These are phyloP conservation scores for Schizosaccharomyces versatilis DNA, from an alignment of 1,139 yeast genomes.

Conservation along the genomic window DNA sequence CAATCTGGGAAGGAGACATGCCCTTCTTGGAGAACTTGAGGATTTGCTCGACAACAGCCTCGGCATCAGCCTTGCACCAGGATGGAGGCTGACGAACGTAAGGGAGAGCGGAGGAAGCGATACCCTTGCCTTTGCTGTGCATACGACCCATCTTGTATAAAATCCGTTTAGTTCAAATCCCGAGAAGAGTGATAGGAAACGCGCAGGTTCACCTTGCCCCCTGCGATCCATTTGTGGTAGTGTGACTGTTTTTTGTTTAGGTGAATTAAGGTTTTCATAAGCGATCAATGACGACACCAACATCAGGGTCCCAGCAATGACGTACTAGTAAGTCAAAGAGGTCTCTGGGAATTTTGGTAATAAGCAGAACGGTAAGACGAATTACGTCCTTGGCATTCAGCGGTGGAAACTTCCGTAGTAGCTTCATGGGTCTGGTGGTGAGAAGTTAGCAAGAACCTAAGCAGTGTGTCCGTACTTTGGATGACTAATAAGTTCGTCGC, in stretches of 20 bases:
- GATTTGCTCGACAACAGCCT: conserved; percentile 92
- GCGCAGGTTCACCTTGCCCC: no score
- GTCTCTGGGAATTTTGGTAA: conserved; percentile 49
- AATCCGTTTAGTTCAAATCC: not conserved
- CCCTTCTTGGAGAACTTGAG: conserved; percentile 99
- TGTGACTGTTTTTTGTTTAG: not conserved
- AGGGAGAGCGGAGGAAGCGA: conserved; percentile 96
- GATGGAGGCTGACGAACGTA: conserved; percentile 97
- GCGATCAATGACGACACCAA: conserved; percentile 9
- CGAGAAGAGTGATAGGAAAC: no score
- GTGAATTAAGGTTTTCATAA: not conserved
- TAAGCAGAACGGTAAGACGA: conserved; percentile 56
- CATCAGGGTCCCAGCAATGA: conserved; percentile 39
- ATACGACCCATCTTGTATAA: conserved; percentile 23
- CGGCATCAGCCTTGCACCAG: conserved; percentile 96
- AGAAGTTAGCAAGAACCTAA: no score
- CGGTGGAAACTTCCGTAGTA: conserved; percentile 50
- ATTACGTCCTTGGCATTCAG: conserved; percentile 56
- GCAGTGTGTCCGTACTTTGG: conserved; percentile 16
- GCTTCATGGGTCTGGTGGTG: conserved; percentile 37
- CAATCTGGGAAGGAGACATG: conserved; percentile 97
- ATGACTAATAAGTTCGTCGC: conserved; percentile 36
- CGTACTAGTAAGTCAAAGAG: conserved; percentile 47
- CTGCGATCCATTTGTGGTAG: no score
- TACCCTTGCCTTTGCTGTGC: conserved; percentile 85